Conservation (phyloP, 2,329 filamentous ascomycete genomes). For the Neophaeococcomyces aloes region DNA sequence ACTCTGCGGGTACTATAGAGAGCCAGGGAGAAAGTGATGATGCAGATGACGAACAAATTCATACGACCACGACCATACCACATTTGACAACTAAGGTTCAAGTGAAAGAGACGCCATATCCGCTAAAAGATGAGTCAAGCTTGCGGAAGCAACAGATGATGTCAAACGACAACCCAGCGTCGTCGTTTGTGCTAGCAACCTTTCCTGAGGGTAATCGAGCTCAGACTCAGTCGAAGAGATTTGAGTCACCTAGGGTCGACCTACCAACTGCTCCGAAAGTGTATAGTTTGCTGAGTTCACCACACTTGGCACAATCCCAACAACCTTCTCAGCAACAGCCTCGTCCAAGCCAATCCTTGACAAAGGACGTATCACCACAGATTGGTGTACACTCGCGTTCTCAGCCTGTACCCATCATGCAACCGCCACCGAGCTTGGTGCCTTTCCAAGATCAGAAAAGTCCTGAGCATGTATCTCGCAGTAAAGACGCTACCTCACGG, state of each 20-base stretch:
- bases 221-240: background rate
- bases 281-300: too few relatives aligned
- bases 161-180: background rate
- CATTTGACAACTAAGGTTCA: background rate
- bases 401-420: too few relatives aligned
- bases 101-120: slow-evolving; percentile 5
- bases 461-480: background rate
- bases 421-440: background rate
- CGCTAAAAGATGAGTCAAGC: background rate
- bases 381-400: too few relatives aligned
- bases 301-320: too few relatives aligned
- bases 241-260: background rate
- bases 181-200: slow-evolving; percentile 1
- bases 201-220: background rate
- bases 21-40: too few relatives aligned
- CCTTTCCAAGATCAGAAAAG: background rate
- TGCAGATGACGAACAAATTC: too few relatives aligned
- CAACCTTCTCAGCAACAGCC: too few relatives aligned
- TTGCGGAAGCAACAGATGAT: background rate
- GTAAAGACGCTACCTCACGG: background rate
- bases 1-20: too few relatives aligned
- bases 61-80: too few relatives aligned
- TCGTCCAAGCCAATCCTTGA: too few relatives aligned
- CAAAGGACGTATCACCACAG: too few relatives aligned
- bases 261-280: too few relatives aligned